Conservation (phyloP, 768 basidiomycete genomes). For the Amyloporia xantha region DNA sequence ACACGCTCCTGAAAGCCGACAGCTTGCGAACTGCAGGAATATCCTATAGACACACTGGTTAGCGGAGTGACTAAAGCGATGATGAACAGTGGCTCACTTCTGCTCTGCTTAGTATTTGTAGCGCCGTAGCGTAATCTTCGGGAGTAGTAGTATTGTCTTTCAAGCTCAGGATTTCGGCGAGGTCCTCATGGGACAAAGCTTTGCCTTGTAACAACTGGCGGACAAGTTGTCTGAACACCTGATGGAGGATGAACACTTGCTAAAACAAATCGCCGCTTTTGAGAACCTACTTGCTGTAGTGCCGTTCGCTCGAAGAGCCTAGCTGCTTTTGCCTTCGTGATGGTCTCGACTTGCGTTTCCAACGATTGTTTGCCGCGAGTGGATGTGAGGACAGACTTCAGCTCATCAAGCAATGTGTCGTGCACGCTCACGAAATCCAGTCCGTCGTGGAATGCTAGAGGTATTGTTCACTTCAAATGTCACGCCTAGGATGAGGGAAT, state of each 20-base stretch:
- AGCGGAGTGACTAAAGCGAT: neutral
- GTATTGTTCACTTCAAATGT: neutral
- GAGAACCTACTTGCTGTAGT: conserved; percentile 39
- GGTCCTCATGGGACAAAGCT: conserved; percentile 69
- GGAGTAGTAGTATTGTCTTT: conserved; percentile 64
- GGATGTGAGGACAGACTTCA: conserved; percentile 42
- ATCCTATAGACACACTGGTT: conserved; percentile 32
- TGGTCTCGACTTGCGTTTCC: conserved; percentile 62
- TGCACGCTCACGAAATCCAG: conserved; percentile 88
- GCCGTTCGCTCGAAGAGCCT: conserved; percentile 39
- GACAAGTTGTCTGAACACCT: conserved; percentile 69
- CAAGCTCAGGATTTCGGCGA: conserved; percentile 77
- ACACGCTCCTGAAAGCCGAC: conserved; percentile 68
- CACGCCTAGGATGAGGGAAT: neutral
- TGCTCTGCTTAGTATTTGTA: conserved; percentile 56
- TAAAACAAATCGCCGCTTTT: too few relatives aligned
- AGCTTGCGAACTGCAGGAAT: conserved; percentile 63
- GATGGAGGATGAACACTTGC: too few relatives aligned
- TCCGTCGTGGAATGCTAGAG: conserved; percentile 73
- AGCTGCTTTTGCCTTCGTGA: conserved; percentile 48
- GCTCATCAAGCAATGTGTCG: conserved; percentile 55
- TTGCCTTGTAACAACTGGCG: conserved; percentile 68
- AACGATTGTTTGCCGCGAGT: conserved; percentile 56
- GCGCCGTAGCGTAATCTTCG: conserved; percentile 62
- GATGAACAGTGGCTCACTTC: conserved; percentile 32